Conservation (phyloP, 2,329 filamentous ascomycete species). For the Trichophyton verrucosum region DNA sequence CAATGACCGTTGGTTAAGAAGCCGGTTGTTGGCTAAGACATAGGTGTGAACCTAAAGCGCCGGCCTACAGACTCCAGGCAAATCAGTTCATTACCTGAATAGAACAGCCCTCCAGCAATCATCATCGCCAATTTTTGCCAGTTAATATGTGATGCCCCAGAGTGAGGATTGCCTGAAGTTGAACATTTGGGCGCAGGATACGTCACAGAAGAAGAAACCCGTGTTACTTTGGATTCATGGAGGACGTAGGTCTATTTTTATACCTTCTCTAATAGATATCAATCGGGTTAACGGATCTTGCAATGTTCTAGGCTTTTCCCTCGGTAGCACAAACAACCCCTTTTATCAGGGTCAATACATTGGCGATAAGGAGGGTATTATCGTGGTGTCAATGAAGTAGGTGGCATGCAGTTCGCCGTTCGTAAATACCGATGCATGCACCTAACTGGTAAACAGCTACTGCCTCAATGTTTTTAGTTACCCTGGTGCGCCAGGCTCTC, state of each 20-base stretch:
- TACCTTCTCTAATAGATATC: neutral
- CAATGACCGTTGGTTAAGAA: neutral
- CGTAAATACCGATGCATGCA: conserved; percentile 24
- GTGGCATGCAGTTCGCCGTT: neutral
- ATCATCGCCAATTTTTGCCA: conserved; percentile 8
- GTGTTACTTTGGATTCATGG: conserved; percentile 9
- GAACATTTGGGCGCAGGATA: conserved; percentile 7
- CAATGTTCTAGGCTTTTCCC: conserved; percentile 23
- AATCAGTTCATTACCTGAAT: neutral
- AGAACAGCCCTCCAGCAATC: neutral
- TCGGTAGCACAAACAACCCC: conserved; percentile 8
- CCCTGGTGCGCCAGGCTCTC: conserved; percentile 35
- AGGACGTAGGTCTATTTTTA: conserved; percentile 2
- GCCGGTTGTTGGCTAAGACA: neutral
- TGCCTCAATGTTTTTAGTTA: conserved; percentile 36
- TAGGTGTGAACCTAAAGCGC: neutral
- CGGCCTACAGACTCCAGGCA: neutral
- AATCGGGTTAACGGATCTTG: conserved; percentile 14
- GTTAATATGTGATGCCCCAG: conserved; percentile 6
- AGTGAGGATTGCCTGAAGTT: conserved; percentile 8
- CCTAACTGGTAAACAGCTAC: conserved; percentile 40
- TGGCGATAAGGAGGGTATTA: conserved; percentile 6
- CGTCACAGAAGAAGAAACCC: neutral
- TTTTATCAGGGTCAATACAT: conserved; percentile 6
- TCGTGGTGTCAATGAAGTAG: conserved; percentile 7